These are phyloP conservation scores for Nematocida parisii DNA, from an alignment of 371 early-diverging fungal species.

Conservation along the genomic window DNA sequence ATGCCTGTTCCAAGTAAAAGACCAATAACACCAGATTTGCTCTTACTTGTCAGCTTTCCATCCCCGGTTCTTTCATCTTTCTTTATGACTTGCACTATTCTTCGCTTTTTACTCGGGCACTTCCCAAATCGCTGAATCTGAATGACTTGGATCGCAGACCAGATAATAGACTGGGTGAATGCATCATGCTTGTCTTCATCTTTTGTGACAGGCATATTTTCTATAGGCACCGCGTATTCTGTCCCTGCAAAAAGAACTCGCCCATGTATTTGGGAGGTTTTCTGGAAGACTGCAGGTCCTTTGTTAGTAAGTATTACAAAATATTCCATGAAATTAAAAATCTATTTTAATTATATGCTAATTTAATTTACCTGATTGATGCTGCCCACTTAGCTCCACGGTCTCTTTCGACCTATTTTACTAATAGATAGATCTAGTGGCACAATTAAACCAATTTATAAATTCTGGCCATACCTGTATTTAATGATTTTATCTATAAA, in stretches of 20 bases:
- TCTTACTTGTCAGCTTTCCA: neutral
- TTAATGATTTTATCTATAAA: no score
- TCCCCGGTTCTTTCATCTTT: neutral
- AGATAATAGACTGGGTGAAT: neutral
- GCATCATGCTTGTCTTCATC: neutral
- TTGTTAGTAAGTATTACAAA: slow-evolving; percentile 35
- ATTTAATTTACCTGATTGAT: slow-evolving; percentile 11
- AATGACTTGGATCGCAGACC: slow-evolving; percentile 6
- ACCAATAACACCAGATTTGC: neutral
- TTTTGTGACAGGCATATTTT: neutral
- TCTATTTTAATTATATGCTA: slow-evolving; percentile 21
- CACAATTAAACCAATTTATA: no score
- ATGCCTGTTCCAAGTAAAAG: slow-evolving; percentile 1
- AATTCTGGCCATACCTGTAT: no score
- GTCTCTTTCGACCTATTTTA: neutral
- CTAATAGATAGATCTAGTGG: no score
- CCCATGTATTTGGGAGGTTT: neutral
- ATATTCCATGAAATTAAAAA: slow-evolving; percentile 44
- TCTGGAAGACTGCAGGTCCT: slow-evolving; percentile 30
- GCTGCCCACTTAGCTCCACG: neutral
- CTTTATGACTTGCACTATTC: neutral
- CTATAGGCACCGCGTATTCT: slow-evolving; percentile 21
- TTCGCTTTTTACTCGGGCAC: neutral
- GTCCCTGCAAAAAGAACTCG: slow-evolving; percentile 21
- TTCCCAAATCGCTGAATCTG: slow-evolving; percentile 24